Evolutionary conservation across 2,329 filamentous ascomycete genomes (phyloP).

Genomic region (Sporothrix euskadiensis): DNA sequence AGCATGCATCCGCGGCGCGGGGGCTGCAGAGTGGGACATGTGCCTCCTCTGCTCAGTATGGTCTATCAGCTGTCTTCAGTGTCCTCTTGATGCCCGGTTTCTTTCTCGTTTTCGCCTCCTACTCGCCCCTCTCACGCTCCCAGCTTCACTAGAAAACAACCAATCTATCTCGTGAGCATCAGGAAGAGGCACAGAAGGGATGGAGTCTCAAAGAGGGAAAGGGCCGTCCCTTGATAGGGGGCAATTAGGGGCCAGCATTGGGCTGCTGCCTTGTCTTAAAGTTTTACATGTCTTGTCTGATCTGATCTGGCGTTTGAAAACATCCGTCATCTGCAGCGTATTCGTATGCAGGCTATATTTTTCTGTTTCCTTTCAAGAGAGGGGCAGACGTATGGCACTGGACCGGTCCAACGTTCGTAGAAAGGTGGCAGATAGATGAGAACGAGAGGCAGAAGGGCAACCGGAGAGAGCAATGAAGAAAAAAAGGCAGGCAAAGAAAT

Average conservation of each 20-base stretch:
- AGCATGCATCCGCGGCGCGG: constrained; percentile 18
- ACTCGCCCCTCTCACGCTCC: background rate
- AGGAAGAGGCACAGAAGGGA: constrained; percentile 7
- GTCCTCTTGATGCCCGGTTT: background rate
- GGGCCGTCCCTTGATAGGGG: constrained; percentile 2
- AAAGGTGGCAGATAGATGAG: background rate
- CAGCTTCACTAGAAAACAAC: background rate
- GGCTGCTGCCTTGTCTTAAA: constrained; percentile 10
- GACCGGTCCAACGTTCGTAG: background rate
- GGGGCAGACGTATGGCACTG: background rate
- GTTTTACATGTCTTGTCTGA: background rate
- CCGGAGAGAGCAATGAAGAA: background rate
- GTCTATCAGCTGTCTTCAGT: background rate
- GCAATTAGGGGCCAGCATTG: background rate
- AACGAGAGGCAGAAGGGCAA: background rate
- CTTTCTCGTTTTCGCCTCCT: background rate
- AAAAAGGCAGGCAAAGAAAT: background rate
- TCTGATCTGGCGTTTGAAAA: background rate
- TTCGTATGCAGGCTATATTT: background rate
- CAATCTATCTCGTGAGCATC: background rate
- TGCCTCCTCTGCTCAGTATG: background rate
- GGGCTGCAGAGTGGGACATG: constrained; percentile 12
- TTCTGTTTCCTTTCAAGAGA: background rate
- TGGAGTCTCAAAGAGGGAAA: background rate
- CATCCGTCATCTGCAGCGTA: background rate